These are phyloP conservation scores for Gossypium davidsonii DNA, from an alignment of 441 rosid species.

Conservation along the genomic window DNA sequence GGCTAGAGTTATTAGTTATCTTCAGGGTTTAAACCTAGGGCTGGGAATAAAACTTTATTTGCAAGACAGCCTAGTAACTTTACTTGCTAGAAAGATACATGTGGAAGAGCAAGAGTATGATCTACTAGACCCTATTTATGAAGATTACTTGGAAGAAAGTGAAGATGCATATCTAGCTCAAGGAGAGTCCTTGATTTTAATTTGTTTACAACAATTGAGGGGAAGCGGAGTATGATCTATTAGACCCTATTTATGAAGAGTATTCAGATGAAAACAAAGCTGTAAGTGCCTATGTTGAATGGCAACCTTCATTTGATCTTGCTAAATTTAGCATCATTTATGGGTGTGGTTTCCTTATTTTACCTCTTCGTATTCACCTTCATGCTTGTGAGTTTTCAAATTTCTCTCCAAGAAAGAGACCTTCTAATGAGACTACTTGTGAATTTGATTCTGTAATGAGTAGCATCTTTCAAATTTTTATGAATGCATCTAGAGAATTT, in stretches of 20 bases:
- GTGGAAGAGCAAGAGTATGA: neutral
- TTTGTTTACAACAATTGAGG: neutral
- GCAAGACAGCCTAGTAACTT: neutral
- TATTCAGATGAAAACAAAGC: neutral
- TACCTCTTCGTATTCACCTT: neutral
- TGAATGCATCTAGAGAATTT: no score
- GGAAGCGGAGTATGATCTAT: neutral
- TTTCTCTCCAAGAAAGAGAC: no score
- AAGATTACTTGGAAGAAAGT: neutral
- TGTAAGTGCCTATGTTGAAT: neutral
- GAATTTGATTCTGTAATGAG: no score
- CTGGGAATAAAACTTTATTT: neutral
- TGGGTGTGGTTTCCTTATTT: neutral
- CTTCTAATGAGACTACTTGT: no score
- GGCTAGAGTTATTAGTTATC: neutral
- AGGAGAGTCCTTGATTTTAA: neutral
- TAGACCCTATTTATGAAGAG: neutral
- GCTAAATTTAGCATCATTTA: neutral
- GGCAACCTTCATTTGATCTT: neutral
- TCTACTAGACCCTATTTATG: neutral
- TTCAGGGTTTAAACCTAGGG: neutral
- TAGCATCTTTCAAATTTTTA: no score
- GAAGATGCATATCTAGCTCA: neutral
- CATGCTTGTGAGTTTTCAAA: neutral
- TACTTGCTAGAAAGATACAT: neutral